These are phyloP conservation scores for Trichosphaerium sp. DNA, from an alignment of 78 protist genomes.

Conservation along the genomic window DNA sequence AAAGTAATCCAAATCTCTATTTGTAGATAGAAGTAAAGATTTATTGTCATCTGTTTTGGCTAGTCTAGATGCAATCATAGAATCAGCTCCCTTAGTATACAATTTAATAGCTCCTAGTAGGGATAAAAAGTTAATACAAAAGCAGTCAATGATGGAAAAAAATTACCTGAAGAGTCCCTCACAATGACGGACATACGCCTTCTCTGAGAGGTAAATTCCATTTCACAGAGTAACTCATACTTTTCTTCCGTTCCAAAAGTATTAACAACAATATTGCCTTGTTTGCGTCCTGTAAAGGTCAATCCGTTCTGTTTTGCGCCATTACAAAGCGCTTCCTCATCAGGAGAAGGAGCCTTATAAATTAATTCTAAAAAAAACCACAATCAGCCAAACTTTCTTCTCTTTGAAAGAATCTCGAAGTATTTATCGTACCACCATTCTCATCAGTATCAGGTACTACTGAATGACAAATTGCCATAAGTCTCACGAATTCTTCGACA, in stretches of 20 bases:
- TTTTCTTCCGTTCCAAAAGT: constrained; percentile 11
- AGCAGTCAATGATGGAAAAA: constrained; percentile 7
- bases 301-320: constrained; percentile 64
- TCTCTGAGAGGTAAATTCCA: constrained; percentile 47
- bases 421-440: constrained; percentile 12
- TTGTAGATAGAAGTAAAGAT: background rate
- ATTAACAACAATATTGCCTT: background rate
- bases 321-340: constrained; percentile 58
- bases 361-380: background rate
- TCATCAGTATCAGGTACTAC: constrained; percentile 63
- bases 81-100: constrained; percentile 34
- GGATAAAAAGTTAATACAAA: constrained; percentile 13
- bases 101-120: no score
- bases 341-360: constrained; percentile 52
- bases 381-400: background rate
- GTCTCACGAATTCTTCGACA: constrained; percentile 24
- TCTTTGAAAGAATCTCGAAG: no score
- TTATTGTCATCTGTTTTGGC: background rate
- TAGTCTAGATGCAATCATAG: constrained; percentile 13
- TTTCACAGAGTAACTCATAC: constrained; percentile 7
- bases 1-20: constrained; percentile 17
- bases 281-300: constrained; percentile 15
- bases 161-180: constrained; percentile 21
- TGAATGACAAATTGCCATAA: constrained; percentile 63
- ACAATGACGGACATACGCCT: constrained; percentile 37